phyloP scores from a whole-genome alignment of 768 basidiomycete genomes.

The Lactarius tabidus region DNA sequence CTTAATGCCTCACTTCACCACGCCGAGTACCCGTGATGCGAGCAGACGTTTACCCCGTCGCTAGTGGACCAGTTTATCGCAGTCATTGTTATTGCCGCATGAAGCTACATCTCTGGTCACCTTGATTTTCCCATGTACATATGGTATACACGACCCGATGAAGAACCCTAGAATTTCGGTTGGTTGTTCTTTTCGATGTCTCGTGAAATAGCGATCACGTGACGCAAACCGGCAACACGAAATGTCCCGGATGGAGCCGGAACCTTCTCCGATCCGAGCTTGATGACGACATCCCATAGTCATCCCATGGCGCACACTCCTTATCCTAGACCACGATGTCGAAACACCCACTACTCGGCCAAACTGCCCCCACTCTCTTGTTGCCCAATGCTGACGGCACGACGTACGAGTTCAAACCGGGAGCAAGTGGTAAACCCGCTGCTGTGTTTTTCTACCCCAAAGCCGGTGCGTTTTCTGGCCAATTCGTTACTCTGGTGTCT shows the following conservation, averaged over 20 bases:
- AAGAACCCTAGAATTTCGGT: too few species aligned
- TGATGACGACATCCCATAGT: neutral
- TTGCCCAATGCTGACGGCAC: conserved; percentile 63
- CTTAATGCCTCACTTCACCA: neutral
- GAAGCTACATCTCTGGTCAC: neutral
- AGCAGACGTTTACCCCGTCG: neutral
- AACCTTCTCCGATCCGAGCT: too few species aligned
- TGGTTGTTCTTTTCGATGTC: neutral
- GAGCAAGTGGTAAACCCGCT: conserved; percentile 52
- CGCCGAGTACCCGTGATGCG: neutral
- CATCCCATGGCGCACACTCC: neutral
- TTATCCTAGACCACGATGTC: conserved; percentile 10
- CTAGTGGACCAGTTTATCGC: neutral
- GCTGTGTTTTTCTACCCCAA: conserved; percentile 79
- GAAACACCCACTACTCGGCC: conserved; percentile 50
- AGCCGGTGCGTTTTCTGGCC: conserved; percentile 44
- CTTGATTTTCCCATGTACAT: neutral
- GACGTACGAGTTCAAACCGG: conserved; percentile 56
- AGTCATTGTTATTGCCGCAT: neutral
- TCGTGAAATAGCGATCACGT: neutral
- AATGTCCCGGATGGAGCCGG: neutral
- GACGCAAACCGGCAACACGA: neutral
- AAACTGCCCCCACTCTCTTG: conserved; percentile 61
- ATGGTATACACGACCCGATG: neutral
- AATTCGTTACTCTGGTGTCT: neutral